Evolutionary conservation across 805 yeast species (phyloP).

Genomic region (Geotrichum ghanense): DNA sequence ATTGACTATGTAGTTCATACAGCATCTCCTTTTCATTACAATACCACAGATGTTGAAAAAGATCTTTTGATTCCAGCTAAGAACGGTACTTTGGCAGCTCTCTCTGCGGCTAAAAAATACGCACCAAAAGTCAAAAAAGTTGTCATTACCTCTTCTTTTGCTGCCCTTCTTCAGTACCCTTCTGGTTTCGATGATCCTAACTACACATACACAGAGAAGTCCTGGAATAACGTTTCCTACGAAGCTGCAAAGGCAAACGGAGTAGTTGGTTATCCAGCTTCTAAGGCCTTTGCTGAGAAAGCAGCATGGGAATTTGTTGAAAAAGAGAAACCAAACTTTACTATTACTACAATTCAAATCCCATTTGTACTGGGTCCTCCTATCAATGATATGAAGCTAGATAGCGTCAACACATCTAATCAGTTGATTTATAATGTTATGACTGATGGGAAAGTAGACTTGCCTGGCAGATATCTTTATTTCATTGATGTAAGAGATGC

Average conservation of each 20-base stretch:
- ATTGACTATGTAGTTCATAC: background rate
- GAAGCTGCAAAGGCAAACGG: background rate
- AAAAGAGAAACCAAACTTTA: conserved; percentile 14
- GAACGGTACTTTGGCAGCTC: background rate
- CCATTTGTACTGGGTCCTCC: conserved; percentile 25
- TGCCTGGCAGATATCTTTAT: background rate
- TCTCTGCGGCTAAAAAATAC: background rate
- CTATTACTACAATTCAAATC: conserved; percentile 20
- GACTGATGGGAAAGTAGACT: background rate
- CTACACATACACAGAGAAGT: no score
- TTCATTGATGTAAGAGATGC: conserved; percentile 50
- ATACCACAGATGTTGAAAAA: background rate
- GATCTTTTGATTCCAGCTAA: background rate
- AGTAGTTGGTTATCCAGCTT: no score
- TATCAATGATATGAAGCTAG: conserved; percentile 16
- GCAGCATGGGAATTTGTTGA: conserved; percentile 43
- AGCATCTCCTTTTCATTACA: background rate
- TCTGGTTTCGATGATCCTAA: no score
- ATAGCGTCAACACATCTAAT: conserved; percentile 29
- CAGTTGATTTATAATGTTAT: conserved; percentile 24
- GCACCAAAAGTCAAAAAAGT: background rate
- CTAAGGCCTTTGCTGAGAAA: conserved; percentile 45
- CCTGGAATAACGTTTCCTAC: no score
- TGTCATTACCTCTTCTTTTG: background rate
- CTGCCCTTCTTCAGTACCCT: no score